Base-by-base conservation (phyloP, 352 stramenopile genomes). In the Pythium myriotylum region DNA sequence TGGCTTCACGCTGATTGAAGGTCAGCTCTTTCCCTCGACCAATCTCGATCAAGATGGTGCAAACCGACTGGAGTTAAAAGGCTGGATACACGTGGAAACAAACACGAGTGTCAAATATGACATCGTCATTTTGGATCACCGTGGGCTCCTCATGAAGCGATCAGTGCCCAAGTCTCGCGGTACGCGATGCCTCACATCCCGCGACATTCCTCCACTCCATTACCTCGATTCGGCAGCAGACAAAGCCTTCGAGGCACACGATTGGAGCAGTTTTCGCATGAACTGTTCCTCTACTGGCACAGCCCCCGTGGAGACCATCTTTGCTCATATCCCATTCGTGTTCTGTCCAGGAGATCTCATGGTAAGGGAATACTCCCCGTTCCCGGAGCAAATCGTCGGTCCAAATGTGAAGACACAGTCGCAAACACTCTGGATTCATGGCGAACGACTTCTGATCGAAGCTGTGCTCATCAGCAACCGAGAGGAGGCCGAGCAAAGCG, bases 221-320 rank as follows among this genome's bases (percentile, higher is more conserved):
- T 47, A 59, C 20, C 54, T 69, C 17, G 4, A 43, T 9, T 4
- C 47, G 1, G 40, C 33, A 14, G 49, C 26, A 4, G 29, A 52
- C 10, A 29, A 48, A 0, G 62, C 62, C 5, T 69, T 69, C 19
- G 2, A 58, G 4, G 62, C 62, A 2, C 46, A 63, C 42, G 52
- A 61, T 19, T 69, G 60, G 47, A 7, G 33, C 4, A 69, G 23
- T 39, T 69, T 69, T 41, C 62, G 54, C 2, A 47, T 64, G 19
- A 69, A 69, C n/a, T 69, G 62, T 42, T 56, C 54, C 22, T 16
- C 40, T 13, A 22, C 10, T 7, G 9, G 13, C 1, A 24, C 52
- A 16, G n/a, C 62, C 3, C 62, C 62, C 6, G 41, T 69, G 10
- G 62, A 69, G 53, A 53, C 62, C 35, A 23, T 69, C 10, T 69